phyloP scores from a whole-genome alignment of 495 filamentous ascomycete species.

The Eremomyces bilateralis region DNA sequence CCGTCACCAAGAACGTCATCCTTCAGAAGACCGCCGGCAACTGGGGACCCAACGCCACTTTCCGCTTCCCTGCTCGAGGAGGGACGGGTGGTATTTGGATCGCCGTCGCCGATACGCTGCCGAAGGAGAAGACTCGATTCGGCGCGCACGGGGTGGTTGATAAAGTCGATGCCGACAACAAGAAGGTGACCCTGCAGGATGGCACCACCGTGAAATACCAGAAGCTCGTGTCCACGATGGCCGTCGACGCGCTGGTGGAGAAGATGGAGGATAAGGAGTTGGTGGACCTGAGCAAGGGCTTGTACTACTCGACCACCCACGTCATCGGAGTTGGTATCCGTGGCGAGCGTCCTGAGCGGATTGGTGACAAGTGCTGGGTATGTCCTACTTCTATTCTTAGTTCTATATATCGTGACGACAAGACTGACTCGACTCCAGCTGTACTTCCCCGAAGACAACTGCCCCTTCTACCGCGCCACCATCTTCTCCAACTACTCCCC shows the following conservation, averaged over 20 bases:
- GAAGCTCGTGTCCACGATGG: slow-evolving; percentile 92
- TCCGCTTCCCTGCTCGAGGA: slow-evolving; percentile 90
- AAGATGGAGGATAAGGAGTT: slow-evolving; percentile 73
- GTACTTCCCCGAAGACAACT: slow-evolving; percentile 98
- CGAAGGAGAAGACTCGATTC: slow-evolving; percentile 75
- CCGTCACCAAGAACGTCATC: slow-evolving; percentile 81
- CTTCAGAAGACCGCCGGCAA: slow-evolving; percentile 89
- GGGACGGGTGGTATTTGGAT: slow-evolving; percentile 99
- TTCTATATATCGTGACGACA: too few species aligned
- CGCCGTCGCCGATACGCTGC: slow-evolving; percentile 81
- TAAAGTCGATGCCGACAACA: slow-evolving; percentile 65
- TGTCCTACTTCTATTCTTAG: too few species aligned
- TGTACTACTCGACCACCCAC: slow-evolving; percentile 95
- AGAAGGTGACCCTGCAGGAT: slow-evolving; percentile 61
- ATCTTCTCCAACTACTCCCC: slow-evolving; percentile 99
- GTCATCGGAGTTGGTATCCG: slow-evolving; percentile 92
- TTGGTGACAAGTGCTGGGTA: slow-evolving; percentile 99
- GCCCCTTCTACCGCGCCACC: slow-evolving; percentile 98
- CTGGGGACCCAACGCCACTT: slow-evolving; percentile 96
- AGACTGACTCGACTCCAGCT: too few species aligned
- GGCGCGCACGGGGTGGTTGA: slow-evolving; percentile 66
- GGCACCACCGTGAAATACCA: slow-evolving; percentile 81
- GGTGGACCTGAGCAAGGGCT: slow-evolving; percentile 60
- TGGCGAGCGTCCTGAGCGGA: slow-evolving; percentile 78
- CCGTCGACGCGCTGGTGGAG: slow-evolving; percentile 74